Evolutionary conservation across 2,329 filamentous ascomycete species (phyloP).

Genomic region (Emericellopsis atlantica): DNA sequence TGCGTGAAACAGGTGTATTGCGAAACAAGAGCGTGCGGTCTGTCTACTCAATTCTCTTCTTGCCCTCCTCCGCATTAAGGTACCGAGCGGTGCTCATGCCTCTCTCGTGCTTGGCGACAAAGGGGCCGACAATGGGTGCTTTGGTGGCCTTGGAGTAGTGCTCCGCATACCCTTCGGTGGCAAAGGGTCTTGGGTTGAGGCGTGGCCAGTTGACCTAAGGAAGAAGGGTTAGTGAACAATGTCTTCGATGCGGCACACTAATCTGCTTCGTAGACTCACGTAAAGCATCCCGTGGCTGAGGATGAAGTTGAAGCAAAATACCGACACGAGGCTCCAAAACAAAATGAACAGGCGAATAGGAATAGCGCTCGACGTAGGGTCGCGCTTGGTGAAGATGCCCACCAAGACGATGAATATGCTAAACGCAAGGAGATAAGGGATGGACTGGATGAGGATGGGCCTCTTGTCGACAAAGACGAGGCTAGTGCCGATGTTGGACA

Average conservation of each 20-base stretch:
- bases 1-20: too few species aligned
- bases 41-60: slow-evolving; percentile 87
- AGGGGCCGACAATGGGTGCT: slow-evolving; percentile 65
- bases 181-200: slow-evolving; percentile 78
- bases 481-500: slow-evolving; percentile 55
- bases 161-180: slow-evolving; percentile 78
- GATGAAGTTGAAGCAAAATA: slow-evolving; percentile 67
- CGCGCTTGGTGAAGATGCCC: slow-evolving; percentile 56
- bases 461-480: slow-evolving; percentile 74
- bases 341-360: slow-evolving; percentile 73
- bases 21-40: slow-evolving; percentile 2
- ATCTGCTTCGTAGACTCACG: slow-evolving; percentile 44
- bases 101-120: slow-evolving; percentile 60
- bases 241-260: background rate
- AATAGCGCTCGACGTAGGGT: slow-evolving; percentile 64
- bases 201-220: slow-evolving; percentile 93
- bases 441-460: slow-evolving; percentile 79
- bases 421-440: slow-evolving; percentile 82
- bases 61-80: slow-evolving; percentile 85
- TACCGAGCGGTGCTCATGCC: slow-evolving; percentile 74
- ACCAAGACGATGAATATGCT: slow-evolving; percentile 75
- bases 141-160: slow-evolving; percentile 72
- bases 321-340: slow-evolving; percentile 59
- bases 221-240: slow-evolving; percentile 4
- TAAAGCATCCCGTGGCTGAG: slow-evolving; percentile 81